Conservation (phyloP, 495 filamentous ascomycete species). For the Penicillium lagena region DNA sequence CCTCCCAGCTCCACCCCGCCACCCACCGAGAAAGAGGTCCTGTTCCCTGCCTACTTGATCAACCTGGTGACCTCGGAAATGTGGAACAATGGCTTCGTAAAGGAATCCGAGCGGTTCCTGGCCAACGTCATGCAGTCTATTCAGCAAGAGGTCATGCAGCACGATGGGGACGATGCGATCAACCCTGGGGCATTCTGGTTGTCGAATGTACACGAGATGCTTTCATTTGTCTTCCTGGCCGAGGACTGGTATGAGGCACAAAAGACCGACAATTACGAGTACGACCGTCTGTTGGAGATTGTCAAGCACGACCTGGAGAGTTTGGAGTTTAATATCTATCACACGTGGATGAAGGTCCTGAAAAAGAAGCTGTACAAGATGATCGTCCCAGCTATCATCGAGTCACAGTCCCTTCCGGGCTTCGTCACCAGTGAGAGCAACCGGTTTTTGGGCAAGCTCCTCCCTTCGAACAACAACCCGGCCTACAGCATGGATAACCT, state of each 20-base stretch:
- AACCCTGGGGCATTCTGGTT: conserved; percentile 99
- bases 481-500: conserved; percentile 99
- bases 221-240: conserved; percentile 97
- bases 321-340: conserved; percentile 99
- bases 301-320: conserved; percentile 98
- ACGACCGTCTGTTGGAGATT: conserved; percentile 94
- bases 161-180: conserved; percentile 94
- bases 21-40: conserved; percentile 93
- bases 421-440: conserved; percentile 99
- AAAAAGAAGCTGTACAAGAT: conserved; percentile 99
- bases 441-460: conserved; percentile 92
- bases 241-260: conserved; percentile 99
- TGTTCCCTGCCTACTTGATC: conserved; percentile 98
- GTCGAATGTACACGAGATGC: conserved; percentile 99
- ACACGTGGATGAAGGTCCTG: conserved; percentile 99
- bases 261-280: conserved; percentile 98
- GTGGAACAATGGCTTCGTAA: conserved; percentile 99
- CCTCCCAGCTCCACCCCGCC: conserved; percentile 74
- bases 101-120: conserved; percentile 97
- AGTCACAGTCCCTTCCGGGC: conserved; percentile 94
- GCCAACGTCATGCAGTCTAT: conserved; percentile 99
- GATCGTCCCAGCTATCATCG: conserved; percentile 98
- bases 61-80: conserved; percentile 99
- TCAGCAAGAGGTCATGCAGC: conserved; percentile 98
- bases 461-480: conserved; percentile 79